phyloP scores from a whole-genome alignment of 2,329 filamentous ascomycete species.

The Seiridium cupressi region DNA sequence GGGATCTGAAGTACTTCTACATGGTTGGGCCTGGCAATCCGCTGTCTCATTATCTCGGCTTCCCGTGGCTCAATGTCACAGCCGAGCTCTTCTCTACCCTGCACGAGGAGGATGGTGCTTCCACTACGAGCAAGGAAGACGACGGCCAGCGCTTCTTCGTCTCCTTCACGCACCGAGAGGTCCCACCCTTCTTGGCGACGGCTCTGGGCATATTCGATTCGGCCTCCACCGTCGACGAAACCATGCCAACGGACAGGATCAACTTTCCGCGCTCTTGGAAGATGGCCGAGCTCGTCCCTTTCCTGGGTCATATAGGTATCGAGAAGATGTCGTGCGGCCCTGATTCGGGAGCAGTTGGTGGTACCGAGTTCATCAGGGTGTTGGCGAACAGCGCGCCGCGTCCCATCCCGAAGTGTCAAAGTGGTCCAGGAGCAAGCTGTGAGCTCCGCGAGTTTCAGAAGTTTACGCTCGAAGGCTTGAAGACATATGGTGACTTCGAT shows the following conservation, averaged over 20 bases:
- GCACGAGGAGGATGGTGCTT: not conserved
- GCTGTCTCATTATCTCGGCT: slow-evolving; percentile 56
- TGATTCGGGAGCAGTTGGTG: slow-evolving; percentile 33
- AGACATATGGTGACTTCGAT: not conserved
- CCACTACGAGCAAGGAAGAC: slow-evolving; percentile 37
- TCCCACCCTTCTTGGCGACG: slow-evolving; percentile 64
- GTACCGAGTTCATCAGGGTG: slow-evolving; percentile 41
- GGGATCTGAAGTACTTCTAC: slow-evolving; percentile 63
- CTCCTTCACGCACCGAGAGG: slow-evolving; percentile 67
- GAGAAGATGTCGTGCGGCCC: slow-evolving; percentile 64
- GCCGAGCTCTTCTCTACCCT: slow-evolving; percentile 39
- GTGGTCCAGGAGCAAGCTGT: slow-evolving; percentile 43
- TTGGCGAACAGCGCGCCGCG: slow-evolving; percentile 43
- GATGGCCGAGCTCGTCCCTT: slow-evolving; percentile 61
- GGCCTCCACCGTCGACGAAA: slow-evolving; percentile 55
- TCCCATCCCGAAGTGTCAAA: slow-evolving; percentile 36
- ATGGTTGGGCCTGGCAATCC: slow-evolving; percentile 64
- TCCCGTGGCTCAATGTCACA: slow-evolving; percentile 66
- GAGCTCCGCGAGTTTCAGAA: slow-evolving; percentile 34
- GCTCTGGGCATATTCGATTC: slow-evolving; percentile 71
- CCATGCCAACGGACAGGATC: slow-evolving; percentile 61
- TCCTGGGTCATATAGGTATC: slow-evolving; percentile 64
- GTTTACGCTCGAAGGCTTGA: slow-evolving; percentile 14
- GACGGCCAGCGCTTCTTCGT: slow-evolving; percentile 54
- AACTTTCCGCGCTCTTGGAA: slow-evolving; percentile 64